Evolutionary conservation across 345 rosid species (phyloP).

Genomic region (Erysimum cheiranthoides): DNA sequence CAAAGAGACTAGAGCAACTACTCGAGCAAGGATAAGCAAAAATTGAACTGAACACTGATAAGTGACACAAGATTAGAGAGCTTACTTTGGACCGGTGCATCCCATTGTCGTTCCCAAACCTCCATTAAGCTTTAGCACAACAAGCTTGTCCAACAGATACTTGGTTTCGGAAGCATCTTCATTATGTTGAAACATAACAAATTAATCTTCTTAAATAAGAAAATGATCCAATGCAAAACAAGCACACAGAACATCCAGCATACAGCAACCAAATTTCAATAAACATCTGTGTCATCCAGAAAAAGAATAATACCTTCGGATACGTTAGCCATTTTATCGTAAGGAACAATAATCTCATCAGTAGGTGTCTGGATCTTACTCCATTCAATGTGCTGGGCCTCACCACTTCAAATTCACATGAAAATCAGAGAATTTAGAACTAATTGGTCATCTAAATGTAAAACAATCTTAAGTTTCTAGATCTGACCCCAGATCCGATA

Average conservation of each 20-base stretch:
- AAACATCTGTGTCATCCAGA: not conserved
- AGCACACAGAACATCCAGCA: not conserved
- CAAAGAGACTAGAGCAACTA: constrained; percentile 10
- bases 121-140: constrained; percentile 94
- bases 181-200: constrained; percentile 13
- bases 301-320: constrained; percentile 41
- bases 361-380: constrained; percentile 59
- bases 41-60: not conserved
- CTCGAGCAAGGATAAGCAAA: not conserved
- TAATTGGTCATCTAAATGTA: not conserved
- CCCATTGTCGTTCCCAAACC: constrained; percentile 99
- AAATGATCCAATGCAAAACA: constrained; percentile 11
- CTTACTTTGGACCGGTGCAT: constrained; percentile 97
- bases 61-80: constrained; percentile 19
- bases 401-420: constrained; percentile 43
- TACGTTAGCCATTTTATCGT: constrained; percentile 44
- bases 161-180: constrained; percentile 73
- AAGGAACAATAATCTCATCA: constrained; percentile 56
- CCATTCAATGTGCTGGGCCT: constrained; percentile 55
- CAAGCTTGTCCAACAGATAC: constrained; percentile 81
- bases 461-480: not conserved
- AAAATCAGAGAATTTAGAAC: not conserved
- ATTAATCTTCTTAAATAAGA: not conserved
- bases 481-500: constrained; percentile 35
- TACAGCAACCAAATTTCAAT: not conserved